Evolutionary conservation across 352 stramenopile genomes (phyloP), one percentile per base, ranked within the genome.

Genomic region (Phytopythium ostracodes): DNA sequence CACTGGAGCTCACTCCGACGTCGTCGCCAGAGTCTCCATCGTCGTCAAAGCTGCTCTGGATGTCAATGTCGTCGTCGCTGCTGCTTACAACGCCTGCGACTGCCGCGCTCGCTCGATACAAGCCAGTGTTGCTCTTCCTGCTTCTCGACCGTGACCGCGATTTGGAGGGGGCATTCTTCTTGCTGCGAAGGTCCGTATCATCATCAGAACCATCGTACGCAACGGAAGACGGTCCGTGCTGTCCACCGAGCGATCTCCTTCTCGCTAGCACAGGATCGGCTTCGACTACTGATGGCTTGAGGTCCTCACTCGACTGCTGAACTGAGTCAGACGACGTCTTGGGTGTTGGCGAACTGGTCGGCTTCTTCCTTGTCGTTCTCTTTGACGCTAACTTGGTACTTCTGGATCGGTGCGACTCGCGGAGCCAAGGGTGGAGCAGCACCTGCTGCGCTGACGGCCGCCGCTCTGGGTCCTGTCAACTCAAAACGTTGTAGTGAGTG

Each of bases 351-450:
- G 2, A 15, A 31, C 22, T 51, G 22, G 46, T 10, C 22, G 22
- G 46, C 24, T 52, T 31, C 12, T 20, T 52, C 46, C 24, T 52
- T 24, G 46, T n/a, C 14, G 46, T 1, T 7, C 46, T 6, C 24
- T 20, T 52, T 22, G 46, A 10, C 4, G 46, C 10, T 24, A 25
- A 4, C 14, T 25, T 25, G 24, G 22, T 14, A 24, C 20, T 20
- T 33, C 46, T 22, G 12, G 46, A 25, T 14, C 46, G 46, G 9
- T 33, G 46, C 46, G 46, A 52, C 20, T 68, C 61, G 42, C 73
- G 62, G n/a, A 91, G 67, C 79, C 79, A 91, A 10, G 77, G 77
- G 55, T 89, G 81, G 29, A 75, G 54, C 25, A 87, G 38, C 33
- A 89, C 71, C 59, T 91, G 79, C 29, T 76, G 58, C 8, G 77